Base-by-base conservation (phyloP, 805 yeast genomes). In the Tetrapisispora phaffii region DNA sequence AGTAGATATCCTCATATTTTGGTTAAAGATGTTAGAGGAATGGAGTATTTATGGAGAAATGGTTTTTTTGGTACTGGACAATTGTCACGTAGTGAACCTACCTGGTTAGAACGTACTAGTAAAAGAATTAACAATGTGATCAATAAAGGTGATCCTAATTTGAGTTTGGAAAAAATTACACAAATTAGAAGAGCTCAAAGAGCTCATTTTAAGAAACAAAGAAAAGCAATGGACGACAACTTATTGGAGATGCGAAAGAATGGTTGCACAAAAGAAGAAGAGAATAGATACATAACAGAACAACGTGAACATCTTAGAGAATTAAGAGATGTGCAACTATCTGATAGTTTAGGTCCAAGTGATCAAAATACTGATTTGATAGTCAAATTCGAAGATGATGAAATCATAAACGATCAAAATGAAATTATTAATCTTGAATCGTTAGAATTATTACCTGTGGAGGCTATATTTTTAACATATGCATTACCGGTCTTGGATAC, bases 31-130 rank as follows among this genome's bases (percentile, higher is more conserved):
- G 63, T 62, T 1, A 50, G 57, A 0, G 79, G 73, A 28, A 80
- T 82, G 77, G 52, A 56, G 19, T 63, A 63, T 34, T 65, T 93
- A 2, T 93, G 97, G 97, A 64, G 70, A 16, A 74, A 74, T 53
- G 98, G 98, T 1, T 93, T 88, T 58, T 93, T 87, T 59, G 98
- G 98, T 7, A 93, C 90, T 57, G 98, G 97, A 2, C 75, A 77
- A 2, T 67, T 88, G 38, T 85, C 96, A 31, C 71, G 98, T 50
- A 83, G 95, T 46, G 97, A 93, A 58, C 96, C 98, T 0, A 77
- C 96, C 0, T 93, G 97, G 97, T 20, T 34, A 6, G 22, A 31
- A 8, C 21, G 43, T 16, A 22, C 34, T 4, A 12, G 17, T 2
- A 39, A 39, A 13, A 42, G 39, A 37, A 56, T 76, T 33, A 24